Evolutionary conservation across 129 eudicot species (phyloP), one percentile per base, ranked within the genome.

Genomic region (Calendula officinalis): DNA sequence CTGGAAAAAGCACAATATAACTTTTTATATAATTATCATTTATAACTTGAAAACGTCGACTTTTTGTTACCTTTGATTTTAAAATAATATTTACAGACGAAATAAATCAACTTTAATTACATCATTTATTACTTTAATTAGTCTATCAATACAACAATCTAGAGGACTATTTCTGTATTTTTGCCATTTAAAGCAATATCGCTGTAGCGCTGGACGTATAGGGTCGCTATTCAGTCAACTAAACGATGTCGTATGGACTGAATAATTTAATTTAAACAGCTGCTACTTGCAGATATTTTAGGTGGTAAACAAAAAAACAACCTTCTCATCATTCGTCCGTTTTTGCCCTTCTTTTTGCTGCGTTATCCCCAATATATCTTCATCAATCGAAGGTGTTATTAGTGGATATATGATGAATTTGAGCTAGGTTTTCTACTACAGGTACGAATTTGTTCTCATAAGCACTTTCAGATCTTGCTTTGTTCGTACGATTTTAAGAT

Each of bases 401-500:
- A 67, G n/a, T 30, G 72, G 63, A 67, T 33, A 15, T 27, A 67
- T n/a, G 63, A 41, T 53, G 41, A 66, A 14, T 52, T 52, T n/a
- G 62, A 66, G 10, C 72, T 32, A 41, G 53, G 61, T 68, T 4
- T 68, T 68, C 65, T 15, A 34, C 56, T 56, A 5, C 73, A 56
- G 65, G 65, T 68, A 33, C 37, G n/a, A 16, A 13, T 66, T 43
- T 13, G 14, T 22, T 13, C 41, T 54, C 15, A 42, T 7, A 27
- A 27, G 13, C 61, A 66, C 55, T 56, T 68, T 36, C 57, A 56
- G 73, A 68, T 68, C 73, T 68, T 56, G 56, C 65, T 56, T 55
- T 0, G 45, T 67, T 67, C 45, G 15, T 54, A 42, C 72, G 64
- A 2, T 40, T 22, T 22, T 22, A 22, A 22, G 30, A 22, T 22